phyloP scores from a whole-genome alignment of 495 filamentous ascomycete species.

The Corynascus novoguineensis region DNA sequence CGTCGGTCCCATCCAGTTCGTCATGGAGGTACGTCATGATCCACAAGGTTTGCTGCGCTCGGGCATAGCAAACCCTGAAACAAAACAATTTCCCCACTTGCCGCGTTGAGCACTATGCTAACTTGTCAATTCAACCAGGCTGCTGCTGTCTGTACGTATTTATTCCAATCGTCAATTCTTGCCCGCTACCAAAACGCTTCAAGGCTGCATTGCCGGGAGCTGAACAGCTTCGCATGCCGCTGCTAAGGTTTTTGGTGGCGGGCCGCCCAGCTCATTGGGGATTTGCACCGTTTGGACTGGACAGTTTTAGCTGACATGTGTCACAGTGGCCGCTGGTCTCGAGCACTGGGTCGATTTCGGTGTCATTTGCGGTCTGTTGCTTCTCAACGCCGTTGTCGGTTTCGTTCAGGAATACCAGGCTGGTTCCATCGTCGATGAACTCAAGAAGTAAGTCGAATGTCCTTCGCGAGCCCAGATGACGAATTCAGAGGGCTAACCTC shows the following conservation, averaged over 20 bases:
- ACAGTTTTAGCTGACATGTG: conserved; percentile 4
- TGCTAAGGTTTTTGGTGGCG: neutral
- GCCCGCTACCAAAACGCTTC: neutral
- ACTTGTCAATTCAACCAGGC: conserved; percentile 22
- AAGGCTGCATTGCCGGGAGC: conserved; percentile 3
- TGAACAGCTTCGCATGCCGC: neutral
- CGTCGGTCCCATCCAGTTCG: conserved; percentile 86
- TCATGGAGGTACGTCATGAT: conserved; percentile 70
- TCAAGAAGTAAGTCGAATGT: conserved; percentile 56
- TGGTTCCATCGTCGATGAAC: conserved; percentile 82
- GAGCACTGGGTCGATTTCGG: conserved; percentile 78
- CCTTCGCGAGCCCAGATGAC: neutral
- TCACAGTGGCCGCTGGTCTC: conserved; percentile 60
- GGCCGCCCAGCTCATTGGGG: conserved; percentile 2
- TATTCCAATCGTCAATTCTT: neutral
- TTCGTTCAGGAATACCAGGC: conserved; percentile 88
- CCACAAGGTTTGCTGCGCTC: conserved; percentile 9
- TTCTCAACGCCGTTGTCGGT: conserved; percentile 80
- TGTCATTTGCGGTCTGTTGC: conserved; percentile 66
- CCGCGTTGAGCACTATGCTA: conserved; percentile 22
- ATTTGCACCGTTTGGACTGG: neutral
- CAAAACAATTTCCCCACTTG: conserved; percentile 26
- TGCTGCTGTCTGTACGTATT: conserved; percentile 33
- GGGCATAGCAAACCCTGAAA: conserved; percentile 22
- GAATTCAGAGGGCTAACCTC: conserved; percentile 8